phyloP scores from a whole-genome alignment of 2,329 filamentous ascomycete species.

The Aspergillus sp. region DNA sequence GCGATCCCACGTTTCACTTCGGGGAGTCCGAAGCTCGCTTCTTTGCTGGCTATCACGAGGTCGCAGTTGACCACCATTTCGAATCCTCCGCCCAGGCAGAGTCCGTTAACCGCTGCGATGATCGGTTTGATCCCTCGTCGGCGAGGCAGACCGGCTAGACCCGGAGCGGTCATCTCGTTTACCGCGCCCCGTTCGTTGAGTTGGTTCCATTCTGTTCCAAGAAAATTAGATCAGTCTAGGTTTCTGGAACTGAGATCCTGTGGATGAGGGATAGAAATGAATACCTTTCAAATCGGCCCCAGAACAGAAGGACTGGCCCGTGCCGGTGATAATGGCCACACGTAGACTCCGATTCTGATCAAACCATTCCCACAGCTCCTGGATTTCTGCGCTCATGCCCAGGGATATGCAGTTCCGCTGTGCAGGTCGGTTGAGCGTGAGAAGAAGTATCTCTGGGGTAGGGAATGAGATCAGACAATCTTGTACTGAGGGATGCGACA shows the following conservation, averaged over 20 bases:
- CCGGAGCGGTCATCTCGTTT: constrained; percentile 43
- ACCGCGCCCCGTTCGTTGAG: constrained; percentile 37
- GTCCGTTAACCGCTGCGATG: constrained; percentile 72
- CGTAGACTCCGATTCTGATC: constrained; percentile 61
- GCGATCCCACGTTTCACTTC: constrained; percentile 71
- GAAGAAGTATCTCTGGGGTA: constrained; percentile 39
- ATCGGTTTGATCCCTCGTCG: constrained; percentile 71
- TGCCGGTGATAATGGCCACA: constrained; percentile 63
- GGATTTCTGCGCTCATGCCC: constrained; percentile 43
- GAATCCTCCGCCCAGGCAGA: constrained; percentile 72
- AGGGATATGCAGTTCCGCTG: constrained; percentile 44
- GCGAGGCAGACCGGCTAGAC: constrained; percentile 67
- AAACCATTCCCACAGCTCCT: constrained; percentile 57
- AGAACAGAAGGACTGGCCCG: constrained; percentile 65
- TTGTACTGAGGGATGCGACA: constrained; percentile 13
- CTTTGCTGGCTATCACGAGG: constrained; percentile 53
- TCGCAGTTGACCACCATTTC: constrained; percentile 76
- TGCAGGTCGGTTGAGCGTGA: constrained; percentile 42
- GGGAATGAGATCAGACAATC: constrained; percentile 40
- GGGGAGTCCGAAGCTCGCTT: constrained; percentile 66
- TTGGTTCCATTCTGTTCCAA: constrained; percentile 53
- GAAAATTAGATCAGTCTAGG: neutral
- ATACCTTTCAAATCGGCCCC: constrained; percentile 64
- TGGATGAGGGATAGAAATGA: no score
- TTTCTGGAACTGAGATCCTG: neutral